Evolutionary conservation across 257 asterid genomes (phyloP).

Genomic region (Solanum pimpinellifolium): DNA sequence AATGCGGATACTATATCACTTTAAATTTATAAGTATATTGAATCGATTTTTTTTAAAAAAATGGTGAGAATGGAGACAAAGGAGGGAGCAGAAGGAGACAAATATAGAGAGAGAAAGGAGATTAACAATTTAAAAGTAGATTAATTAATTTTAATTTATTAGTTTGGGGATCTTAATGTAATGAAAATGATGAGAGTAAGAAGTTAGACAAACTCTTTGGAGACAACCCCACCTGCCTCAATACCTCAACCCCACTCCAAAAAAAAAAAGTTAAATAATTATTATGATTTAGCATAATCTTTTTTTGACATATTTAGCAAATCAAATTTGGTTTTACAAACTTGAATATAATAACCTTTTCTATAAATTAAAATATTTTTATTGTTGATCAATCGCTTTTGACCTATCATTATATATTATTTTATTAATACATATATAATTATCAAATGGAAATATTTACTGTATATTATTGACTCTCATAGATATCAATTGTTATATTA

Average conservation of each 20-base stretch:
- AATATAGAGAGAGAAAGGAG: not conserved
- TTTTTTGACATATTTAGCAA: not conserved
- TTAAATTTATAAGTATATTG: too few species aligned
- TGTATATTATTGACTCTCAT: not conserved
- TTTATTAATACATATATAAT: too few species aligned
- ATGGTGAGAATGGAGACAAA: not conserved
- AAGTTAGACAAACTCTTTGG: not conserved
- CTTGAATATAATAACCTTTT: not conserved
- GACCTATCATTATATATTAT: not conserved
- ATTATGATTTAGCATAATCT: not conserved
- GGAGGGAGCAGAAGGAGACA: not conserved
- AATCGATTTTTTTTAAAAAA: not conserved
- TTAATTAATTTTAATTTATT: not conserved
- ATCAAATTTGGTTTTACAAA: not conserved
- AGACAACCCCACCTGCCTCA: not conserved
- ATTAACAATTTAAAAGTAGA: not conserved
- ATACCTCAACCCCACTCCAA: not conserved
- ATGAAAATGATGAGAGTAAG: not conserved
- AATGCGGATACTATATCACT: too few species aligned
- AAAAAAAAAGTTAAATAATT: not conserved
- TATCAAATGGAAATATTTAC: too few species aligned
- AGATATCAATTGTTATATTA: not conserved
- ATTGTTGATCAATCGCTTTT: not conserved
- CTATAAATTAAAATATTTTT: rapidly evolving
- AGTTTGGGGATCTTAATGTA: not conserved